A percentile compares a stretch with the other conserved stretches of the same genome.
Conservation (phyloP, 805 yeast species). For the Zygosaccharomyces bisporus region DNA sequence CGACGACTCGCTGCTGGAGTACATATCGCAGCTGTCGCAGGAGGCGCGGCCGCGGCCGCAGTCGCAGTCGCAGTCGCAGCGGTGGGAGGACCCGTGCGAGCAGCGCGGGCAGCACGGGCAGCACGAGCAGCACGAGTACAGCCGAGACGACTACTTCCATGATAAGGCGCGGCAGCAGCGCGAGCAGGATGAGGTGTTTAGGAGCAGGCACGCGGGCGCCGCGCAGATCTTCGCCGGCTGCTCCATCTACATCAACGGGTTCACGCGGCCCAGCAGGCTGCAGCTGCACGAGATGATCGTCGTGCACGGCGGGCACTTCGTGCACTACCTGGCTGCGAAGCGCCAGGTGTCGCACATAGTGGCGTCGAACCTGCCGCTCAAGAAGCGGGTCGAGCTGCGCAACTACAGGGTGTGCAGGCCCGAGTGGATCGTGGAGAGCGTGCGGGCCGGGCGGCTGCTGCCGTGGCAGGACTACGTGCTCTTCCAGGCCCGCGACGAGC, state of each 20-base stretch:
- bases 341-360: conserved; percentile 78
- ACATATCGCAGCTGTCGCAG: conserved; percentile 19
- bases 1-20: conserved; percentile 23
- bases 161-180: conserved; percentile 26
- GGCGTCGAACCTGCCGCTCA: conserved; percentile 73
- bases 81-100: too few relatives aligned
- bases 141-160: conserved; percentile 25
- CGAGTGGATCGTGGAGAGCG: conserved; percentile 71
- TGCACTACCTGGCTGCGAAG: conserved; percentile 66
- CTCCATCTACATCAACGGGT: conserved; percentile 79
- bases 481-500: conserved; percentile 54
- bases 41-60: conserved; percentile 3
- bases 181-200: conserved; percentile 24
- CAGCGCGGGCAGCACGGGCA: too few relatives aligned
- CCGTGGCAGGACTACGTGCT: conserved; percentile 72
- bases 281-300: conserved; percentile 69
- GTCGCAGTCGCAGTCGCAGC: conserved; percentile 5
- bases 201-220: conserved; percentile 18
- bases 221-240: conserved; percentile 56
- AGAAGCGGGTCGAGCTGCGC: conserved; percentile 61
- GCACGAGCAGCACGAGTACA: too few relatives aligned
- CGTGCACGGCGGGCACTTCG: conserved; percentile 73
- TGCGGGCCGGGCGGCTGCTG: conserved; percentile 44
- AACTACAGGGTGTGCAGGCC: conserved; percentile 77
- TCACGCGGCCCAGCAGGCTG: conserved; percentile 74